Conservation (phyloP, 2,329 filamentous ascomycete species). For the Pseudogymnoascus sp. region DNA sequence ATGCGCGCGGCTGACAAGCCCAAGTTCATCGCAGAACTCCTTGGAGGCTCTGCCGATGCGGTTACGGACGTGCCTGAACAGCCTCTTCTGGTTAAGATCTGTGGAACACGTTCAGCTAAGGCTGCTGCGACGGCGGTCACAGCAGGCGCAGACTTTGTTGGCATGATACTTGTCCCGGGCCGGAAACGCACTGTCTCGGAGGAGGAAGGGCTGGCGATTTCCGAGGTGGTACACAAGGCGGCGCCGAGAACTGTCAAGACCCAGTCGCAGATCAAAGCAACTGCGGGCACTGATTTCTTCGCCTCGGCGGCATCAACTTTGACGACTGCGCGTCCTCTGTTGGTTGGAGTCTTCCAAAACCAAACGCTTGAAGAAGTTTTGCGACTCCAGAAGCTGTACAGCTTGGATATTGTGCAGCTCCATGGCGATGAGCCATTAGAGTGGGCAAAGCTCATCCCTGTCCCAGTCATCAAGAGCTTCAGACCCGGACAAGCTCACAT, state of each 20-base stretch:
- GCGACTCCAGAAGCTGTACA: conserved; percentile 65
- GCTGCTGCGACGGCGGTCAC: conserved; percentile 74
- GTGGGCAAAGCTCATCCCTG: conserved; percentile 82
- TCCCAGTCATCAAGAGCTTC: conserved; percentile 85
- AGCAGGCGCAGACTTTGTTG: conserved; percentile 83
- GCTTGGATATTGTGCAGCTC: conserved; percentile 83
- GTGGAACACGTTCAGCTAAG: conserved; percentile 77
- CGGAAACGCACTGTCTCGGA: conserved; percentile 72
- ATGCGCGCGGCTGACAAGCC: conserved; percentile 84
- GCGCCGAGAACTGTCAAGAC: background rate
- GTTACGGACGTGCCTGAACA: conserved; percentile 30
- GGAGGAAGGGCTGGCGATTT: conserved; percentile 74
- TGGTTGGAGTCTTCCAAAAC: conserved; percentile 92
- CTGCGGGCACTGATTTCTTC: conserved; percentile 61
- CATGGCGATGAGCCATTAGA: conserved; percentile 90
- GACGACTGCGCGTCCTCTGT: conserved; percentile 55
- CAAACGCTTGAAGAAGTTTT: conserved; percentile 80
- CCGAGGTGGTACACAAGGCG: conserved; percentile 59
- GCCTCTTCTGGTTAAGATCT: conserved; percentile 79
- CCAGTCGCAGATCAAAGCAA: conserved; percentile 11
- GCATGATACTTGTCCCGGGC: conserved; percentile 82
- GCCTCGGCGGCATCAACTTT: conserved; percentile 43
- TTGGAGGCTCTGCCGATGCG: conserved; percentile 45
- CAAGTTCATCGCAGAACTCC: conserved; percentile 75
- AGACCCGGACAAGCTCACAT: conserved; percentile 58